phyloP scores from a whole-genome alignment of 148 eudicot genomes.

The Rhododendron henanense region DNA sequence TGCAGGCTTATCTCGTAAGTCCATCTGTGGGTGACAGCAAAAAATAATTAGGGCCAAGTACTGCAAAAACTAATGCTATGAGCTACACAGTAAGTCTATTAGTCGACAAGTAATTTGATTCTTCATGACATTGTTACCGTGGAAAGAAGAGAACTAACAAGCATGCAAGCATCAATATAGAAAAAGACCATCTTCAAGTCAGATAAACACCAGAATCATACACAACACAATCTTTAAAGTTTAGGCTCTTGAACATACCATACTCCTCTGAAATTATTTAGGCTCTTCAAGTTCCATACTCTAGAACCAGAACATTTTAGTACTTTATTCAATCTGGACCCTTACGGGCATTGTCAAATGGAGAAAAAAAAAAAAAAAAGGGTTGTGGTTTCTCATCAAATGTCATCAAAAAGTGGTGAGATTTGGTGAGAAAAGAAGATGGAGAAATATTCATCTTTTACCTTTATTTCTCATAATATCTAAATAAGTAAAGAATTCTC shows the following conservation, averaged over 20 bases:
- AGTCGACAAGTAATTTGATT: not conserved
- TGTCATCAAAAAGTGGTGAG: not conserved
- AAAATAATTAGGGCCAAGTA: not conserved
- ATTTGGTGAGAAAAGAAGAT: not conserved
- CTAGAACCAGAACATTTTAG: not conserved
- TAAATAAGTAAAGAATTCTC: not conserved
- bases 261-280: not conserved
- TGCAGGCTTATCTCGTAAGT: conserved; percentile 78
- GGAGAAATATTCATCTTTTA: not conserved
- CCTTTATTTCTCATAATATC: not conserved
- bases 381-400: not conserved
- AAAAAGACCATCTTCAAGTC: not conserved
- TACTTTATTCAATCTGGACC: not conserved
- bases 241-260: not conserved
- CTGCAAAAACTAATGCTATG: not conserved
- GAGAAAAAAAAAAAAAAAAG: not conserved
- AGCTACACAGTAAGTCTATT: not conserved
- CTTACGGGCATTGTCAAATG: not conserved
- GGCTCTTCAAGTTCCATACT: not conserved
- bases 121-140: not conserved
- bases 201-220: not conserved
- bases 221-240: not conserved
- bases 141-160: not conserved
- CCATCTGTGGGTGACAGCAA: conserved; percentile 51
- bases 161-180: not conserved